A percentile compares a stretch with the other conserved stretches of the same genome.
Conservation (phyloP, 1,284 basidiomycete species). For the Austropuccinia psidii region DNA sequence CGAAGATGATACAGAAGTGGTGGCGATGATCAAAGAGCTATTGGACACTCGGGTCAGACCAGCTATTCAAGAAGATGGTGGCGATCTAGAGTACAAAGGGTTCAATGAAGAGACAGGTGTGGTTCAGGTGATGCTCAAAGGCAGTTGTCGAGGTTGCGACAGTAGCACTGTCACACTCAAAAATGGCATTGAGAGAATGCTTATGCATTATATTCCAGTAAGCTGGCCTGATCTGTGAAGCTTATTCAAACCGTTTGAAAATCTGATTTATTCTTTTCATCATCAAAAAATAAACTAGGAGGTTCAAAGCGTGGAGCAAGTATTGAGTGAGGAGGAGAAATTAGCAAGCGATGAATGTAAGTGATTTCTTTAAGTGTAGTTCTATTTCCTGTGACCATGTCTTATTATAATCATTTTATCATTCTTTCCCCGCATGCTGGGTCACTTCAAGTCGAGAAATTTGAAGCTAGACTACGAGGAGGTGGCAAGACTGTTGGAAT, state of each 20-base stretch:
- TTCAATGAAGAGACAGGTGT: conserved; percentile 45
- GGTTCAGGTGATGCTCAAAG: conserved; percentile 31
- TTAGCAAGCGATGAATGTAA: conserved; percentile 33
- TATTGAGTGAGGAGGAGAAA: conserved; percentile 30
- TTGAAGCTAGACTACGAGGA: conserved; percentile 25
- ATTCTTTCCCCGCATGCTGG: background rate
- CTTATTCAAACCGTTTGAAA: background rate
- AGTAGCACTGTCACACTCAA: conserved; percentile 34
- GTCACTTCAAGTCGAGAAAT: conserved; percentile 33
- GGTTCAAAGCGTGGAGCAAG: conserved; percentile 33
- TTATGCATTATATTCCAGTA: conserved; percentile 33
- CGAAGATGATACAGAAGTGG: conserved; percentile 24
- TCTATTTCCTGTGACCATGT: background rate
- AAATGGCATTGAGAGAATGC: conserved; percentile 27
- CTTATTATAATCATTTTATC: background rate
- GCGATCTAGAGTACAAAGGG: conserved; percentile 54
- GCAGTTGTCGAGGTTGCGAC: conserved; percentile 33
- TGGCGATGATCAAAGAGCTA: conserved; percentile 34
- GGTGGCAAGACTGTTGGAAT: conserved; percentile 18
- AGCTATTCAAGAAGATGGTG: conserved; percentile 49
- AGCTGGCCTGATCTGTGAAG: background rate
- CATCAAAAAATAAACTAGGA: background rate
- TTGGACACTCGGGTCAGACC: conserved; percentile 29
- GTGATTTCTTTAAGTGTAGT: background rate
- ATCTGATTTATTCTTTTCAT: background rate